Base-by-base conservation (phyloP, 1,139 yeast species). In the Arxiozyma slooffiae region DNA sequence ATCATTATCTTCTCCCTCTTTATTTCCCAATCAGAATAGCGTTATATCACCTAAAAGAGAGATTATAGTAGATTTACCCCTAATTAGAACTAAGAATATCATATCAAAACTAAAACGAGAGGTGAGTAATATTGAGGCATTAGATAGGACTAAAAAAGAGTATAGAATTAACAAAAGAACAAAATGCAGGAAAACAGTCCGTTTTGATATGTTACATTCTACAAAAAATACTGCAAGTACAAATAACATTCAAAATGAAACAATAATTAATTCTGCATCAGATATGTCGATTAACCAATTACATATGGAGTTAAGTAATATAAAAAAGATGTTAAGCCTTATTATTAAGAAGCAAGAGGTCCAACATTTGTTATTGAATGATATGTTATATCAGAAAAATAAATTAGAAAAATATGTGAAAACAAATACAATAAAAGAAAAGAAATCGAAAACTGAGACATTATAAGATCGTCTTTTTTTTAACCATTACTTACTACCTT, bases 181-280 rank as follows among this genome's bases (percentile, higher is more conserved):
- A 6, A 39, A 22, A 23, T n/a, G n/a, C 20, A 53, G 52, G 37
- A 58, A 57, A 46, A 50, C 50, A 7, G 61, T 58, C 4, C 56
- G 54, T 38, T 57, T 57, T 41, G 51, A 53, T 40, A 18, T 57
- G 18, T 57, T 58, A 18, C 39, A 42, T 18, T 47, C 41, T 5
- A 18, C 3, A 20, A 16, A 24, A 41, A 11, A 20, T 1, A 9
- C 17, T 16, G 43, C 37, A 9, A 48, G 49, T 11, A 30, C 6
- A 14, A 16, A 24, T 16, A 44, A 17, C 41, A 24, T 36, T 24
- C 21, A 46, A 47, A 20, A 26, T 48, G 48, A 49, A 46, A 38
- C 39, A 18, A 23, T 14, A 38, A 5, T 16, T 18, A 9, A 1
- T 17, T 30, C 36, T 30, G 20, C 24, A 17, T 17, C 20, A 26